These are phyloP conservation scores for Leishmania major DNA, from an alignment of 208 protist genomes.

Conservation along the genomic window DNA sequence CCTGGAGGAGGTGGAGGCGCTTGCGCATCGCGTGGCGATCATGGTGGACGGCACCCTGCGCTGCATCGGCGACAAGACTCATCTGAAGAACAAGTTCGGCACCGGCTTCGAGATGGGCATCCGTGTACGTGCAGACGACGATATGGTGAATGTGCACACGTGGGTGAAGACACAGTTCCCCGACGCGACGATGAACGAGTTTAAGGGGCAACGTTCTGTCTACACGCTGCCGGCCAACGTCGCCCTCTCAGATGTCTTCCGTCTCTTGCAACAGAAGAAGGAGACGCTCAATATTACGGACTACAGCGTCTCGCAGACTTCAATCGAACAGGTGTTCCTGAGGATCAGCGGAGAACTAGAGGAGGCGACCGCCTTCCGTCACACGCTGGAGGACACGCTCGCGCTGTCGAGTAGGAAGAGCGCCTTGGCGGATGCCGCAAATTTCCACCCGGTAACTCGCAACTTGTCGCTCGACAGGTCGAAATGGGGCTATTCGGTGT, in stretches of 20 bases:
- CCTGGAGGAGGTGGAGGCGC: conserved; percentile 93
- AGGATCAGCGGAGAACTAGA: conserved; percentile 63
- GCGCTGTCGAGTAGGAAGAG: not conserved
- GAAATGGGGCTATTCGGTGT: no score
- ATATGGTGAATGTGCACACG: conserved; percentile 25
- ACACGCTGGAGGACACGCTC: not conserved
- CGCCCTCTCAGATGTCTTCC: conserved; percentile 45
- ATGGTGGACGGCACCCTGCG: conserved; percentile 82
- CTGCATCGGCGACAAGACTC: conserved; percentile 80
- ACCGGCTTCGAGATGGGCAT: conserved; percentile 67
- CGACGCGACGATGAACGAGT: conserved; percentile 36
- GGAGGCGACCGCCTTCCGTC: conserved; percentile 19
- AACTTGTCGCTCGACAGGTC: conserved; percentile 4
- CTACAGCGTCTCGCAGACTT: conserved; percentile 84
- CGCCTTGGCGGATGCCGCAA: not conserved
- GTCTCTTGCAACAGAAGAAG: conserved; percentile 37
- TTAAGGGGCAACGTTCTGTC: conserved; percentile 44
- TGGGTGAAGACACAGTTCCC: conserved; percentile 53
- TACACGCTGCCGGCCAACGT: conserved; percentile 42
- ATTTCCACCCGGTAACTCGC: not conserved
- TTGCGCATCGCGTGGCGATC: conserved; percentile 76
- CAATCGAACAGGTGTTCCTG: conserved; percentile 87
- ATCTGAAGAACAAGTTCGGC: conserved; percentile 77
- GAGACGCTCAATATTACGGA: conserved; percentile 55
- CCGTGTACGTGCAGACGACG: conserved; percentile 26